A percentile compares a stretch with the other conserved stretches of the same genome.
Evolutionary conservation across 2,329 filamentous ascomycete genomes (phyloP).

Genomic region (Leptodontidium sp.): DNA sequence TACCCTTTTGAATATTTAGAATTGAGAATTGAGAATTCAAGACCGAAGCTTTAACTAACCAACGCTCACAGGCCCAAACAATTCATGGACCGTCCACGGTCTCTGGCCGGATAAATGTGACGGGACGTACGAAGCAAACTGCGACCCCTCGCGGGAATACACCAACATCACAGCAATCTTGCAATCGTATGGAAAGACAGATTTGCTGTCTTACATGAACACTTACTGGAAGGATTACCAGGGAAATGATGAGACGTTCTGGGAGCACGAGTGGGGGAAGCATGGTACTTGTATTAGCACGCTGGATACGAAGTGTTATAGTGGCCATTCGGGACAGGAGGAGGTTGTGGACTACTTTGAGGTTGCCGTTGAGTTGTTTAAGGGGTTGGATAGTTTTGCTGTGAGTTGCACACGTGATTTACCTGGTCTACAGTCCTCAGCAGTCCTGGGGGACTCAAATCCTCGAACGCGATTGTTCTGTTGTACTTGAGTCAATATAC

Average conservation of each 20-base stretch:
- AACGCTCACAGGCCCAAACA: slow-evolving; percentile 23
- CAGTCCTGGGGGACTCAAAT: not conserved
- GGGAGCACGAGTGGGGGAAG: slow-evolving; percentile 79
- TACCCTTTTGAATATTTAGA: not conserved
- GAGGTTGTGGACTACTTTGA: slow-evolving; percentile 77
- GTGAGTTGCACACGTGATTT: slow-evolving; percentile 44
- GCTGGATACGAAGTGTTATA: slow-evolving; percentile 72
- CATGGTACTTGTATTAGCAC: slow-evolving; percentile 79
- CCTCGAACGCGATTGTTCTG: not conserved
- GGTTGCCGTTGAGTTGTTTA: slow-evolving; percentile 70
- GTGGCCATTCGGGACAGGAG: slow-evolving; percentile 62
- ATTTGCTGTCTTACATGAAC: slow-evolving; percentile 71
- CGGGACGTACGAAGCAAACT: slow-evolving; percentile 71
- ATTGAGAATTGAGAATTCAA: not conserved
- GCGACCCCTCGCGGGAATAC: slow-evolving; percentile 68
- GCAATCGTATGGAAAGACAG: slow-evolving; percentile 58
- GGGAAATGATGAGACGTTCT: slow-evolving; percentile 60
- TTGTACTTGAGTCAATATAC: not conserved
- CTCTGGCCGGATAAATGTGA: slow-evolving; percentile 73
- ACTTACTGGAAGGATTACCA: slow-evolving; percentile 62
- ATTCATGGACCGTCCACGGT: slow-evolving; percentile 74
- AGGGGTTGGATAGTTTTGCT: slow-evolving; percentile 70
- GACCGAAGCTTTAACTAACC: not conserved
- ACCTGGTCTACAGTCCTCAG: no score
- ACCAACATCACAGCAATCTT: slow-evolving; percentile 71